Base-by-base conservation (phyloP, 352 stramenopile genomes). In the Phytophthora sp. region DNA sequence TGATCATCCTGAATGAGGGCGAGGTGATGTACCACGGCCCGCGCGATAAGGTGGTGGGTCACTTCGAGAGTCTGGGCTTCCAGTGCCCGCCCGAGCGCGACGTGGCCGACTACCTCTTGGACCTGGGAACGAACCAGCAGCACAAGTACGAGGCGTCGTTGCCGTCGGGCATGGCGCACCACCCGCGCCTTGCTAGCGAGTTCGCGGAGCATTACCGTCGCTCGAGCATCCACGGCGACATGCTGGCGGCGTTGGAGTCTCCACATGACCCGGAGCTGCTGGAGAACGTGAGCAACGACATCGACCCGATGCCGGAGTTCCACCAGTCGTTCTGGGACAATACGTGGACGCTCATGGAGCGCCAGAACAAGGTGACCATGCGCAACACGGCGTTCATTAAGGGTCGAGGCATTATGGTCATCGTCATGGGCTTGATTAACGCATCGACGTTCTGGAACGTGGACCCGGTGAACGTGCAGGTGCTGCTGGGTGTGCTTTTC, bases 401-500 rank as follows among this genome's bases (percentile, higher is more conserved):
- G 33, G 66, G 67, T 7, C 55, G 64, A 3, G 60, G 45, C n/a
- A 57, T 85, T 39, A 80, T 82, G 71, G 66, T 82, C 71, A 89
- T 24, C 66, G 13, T 60, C 21, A 78, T 75, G 66, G 57, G 62
- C 1, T 23, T 81, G 0, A 61, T 81, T 29, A 74, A 80, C 63
- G 50, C 56, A 11, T 74, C 46, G 9, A 67, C 66, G 12, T 82
- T 82, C 26, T 80, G 47, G 49, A 63, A 80, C 50, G 47, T 78
- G 0, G 63, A 80, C 13, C 57, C 58, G 9, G 73, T 24, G 7
- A 38, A 80, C 8, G 60, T 71, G 1, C 60, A 78, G 51, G 41
- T 70, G 33, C 29, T 83, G 0, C 58, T 93, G 45, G 85, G 89
- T 30, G 69, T 93, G 35, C 66, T 94, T 11, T 96, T 93, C 57